Percentiles rank a stretch among this genome's conserved stretches.
Evolutionary conservation across 2,329 filamentous ascomycete species (phyloP).

Genomic region (Aspergillus pseudoglaucus): DNA sequence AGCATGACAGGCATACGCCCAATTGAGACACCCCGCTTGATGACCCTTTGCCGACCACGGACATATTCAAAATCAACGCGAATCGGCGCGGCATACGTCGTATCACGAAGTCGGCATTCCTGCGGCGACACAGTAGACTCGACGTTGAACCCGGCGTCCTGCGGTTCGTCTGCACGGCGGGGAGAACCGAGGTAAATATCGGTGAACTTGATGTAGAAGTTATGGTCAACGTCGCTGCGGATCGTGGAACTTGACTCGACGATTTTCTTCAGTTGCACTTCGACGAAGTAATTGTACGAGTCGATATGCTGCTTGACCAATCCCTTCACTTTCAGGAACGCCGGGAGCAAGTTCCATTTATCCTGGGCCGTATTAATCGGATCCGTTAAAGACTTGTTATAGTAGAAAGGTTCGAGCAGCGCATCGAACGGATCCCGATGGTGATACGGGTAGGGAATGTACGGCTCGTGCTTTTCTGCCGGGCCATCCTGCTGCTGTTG

Average conservation of each 20-base stretch:
- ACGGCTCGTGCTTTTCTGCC: conserved; percentile 13
- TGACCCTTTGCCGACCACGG: conserved; percentile 69
- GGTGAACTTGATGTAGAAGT: conserved; percentile 87
- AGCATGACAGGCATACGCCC: conserved; percentile 96
- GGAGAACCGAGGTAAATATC: conserved; percentile 84
- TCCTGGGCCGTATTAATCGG: conserved; percentile 67
- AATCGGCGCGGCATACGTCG: conserved; percentile 96
- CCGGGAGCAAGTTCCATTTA: conserved; percentile 94
- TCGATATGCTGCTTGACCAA: conserved; percentile 97
- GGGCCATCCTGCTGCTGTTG: conserved; percentile 12
- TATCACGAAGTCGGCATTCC: conserved; percentile 91
- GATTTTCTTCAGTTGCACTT: conserved; percentile 95
- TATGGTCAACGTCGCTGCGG: conserved; percentile 83
- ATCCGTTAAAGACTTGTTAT: conserved; percentile 60
- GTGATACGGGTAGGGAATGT: conserved; percentile 15
- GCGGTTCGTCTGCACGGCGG: conserved; percentile 67
- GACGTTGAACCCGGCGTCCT: conserved; percentile 41
- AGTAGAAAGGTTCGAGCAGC: conserved; percentile 63
- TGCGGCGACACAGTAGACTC: conserved; percentile 70
- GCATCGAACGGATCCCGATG: conserved; percentile 50
- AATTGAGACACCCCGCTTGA: conserved; percentile 68
- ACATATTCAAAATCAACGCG: conserved; percentile 88
- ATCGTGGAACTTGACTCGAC: conserved; percentile 84
- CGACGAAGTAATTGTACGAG: conserved; percentile 97
- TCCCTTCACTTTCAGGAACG: conserved; percentile 97